A percentile compares a stretch with the other conserved stretches of the same genome.
phyloP scores from a whole-genome alignment of 208 protist genomes.

The Crithidia sp. region DNA sequence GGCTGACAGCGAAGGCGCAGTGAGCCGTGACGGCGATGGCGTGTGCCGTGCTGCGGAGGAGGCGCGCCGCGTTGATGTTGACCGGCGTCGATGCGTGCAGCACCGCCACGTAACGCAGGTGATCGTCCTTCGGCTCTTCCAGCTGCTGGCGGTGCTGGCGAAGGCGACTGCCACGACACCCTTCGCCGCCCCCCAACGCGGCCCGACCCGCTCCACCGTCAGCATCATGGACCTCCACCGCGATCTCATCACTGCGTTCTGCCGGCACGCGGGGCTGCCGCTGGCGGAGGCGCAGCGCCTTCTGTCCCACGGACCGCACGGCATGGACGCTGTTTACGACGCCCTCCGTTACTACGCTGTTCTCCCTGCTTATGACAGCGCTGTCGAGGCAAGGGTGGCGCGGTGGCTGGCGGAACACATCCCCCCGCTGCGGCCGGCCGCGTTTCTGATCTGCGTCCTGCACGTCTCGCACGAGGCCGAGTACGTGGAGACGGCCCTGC shows the following conservation, averaged over 20 bases:
- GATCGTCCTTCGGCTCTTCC: conserved; percentile 6
- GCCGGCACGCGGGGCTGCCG: neutral
- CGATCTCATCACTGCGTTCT: neutral
- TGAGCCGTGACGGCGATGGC: neutral
- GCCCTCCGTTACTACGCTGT: conserved; percentile 16
- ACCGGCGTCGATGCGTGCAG: conserved; percentile 5
- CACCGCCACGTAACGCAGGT: conserved; percentile 7
- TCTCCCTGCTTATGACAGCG: neutral
- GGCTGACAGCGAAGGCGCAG: neutral
- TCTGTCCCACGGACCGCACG: neutral
- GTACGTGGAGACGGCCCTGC: conserved; percentile 32
- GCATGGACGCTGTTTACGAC: conserved; percentile 20
- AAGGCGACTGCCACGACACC: neutral
- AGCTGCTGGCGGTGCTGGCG: conserved; percentile 13
- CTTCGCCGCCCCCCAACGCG: neutral
- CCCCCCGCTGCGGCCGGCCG: conserved; percentile 24
- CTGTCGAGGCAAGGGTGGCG: neutral
- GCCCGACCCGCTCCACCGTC: neutral
- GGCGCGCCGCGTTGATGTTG: conserved; percentile 6
- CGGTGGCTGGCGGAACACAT: conserved; percentile 2
- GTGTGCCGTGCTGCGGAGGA: conserved; percentile 4
- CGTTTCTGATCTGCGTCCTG: conserved; percentile 36
- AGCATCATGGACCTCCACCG: neutral
- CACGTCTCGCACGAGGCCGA: conserved; percentile 32
- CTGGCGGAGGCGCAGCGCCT: neutral